These are phyloP conservation scores for Hanseniaspora osmophila DNA, from an alignment of 805 yeast species.

Conservation along the genomic window DNA sequence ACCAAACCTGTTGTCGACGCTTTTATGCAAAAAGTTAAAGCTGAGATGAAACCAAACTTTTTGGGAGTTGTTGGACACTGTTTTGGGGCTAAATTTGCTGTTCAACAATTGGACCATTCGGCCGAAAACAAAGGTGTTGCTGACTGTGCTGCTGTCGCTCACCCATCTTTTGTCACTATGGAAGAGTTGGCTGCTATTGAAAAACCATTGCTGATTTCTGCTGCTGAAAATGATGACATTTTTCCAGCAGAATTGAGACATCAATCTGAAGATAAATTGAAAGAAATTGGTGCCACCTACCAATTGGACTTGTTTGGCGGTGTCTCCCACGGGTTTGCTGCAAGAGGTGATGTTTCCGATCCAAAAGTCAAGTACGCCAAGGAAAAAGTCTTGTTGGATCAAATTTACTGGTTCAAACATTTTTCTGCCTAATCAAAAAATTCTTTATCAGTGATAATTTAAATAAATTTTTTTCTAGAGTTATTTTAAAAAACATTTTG, in stretches of 20 bases:
- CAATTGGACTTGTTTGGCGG: slow-evolving; percentile 50
- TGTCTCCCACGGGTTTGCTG: slow-evolving; percentile 65
- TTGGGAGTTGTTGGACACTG: slow-evolving; percentile 65
- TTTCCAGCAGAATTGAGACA: slow-evolving; percentile 54
- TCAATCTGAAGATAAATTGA: slow-evolving; percentile 44
- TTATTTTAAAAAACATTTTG: background rate
- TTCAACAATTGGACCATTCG: slow-evolving; percentile 29
- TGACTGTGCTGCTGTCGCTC: slow-evolving; percentile 63
- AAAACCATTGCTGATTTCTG: slow-evolving; percentile 53
- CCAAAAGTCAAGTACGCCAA: slow-evolving; percentile 48
- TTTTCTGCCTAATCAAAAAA: background rate
- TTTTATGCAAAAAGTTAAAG: slow-evolving; percentile 32
- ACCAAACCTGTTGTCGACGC: slow-evolving; percentile 35
- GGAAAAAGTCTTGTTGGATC: slow-evolving; percentile 42
- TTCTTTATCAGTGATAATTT: too few species aligned
- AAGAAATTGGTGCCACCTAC: slow-evolving; percentile 39
- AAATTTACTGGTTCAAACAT: slow-evolving; percentile 18
- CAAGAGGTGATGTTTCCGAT: slow-evolving; percentile 52
- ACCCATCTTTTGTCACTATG: slow-evolving; percentile 59
- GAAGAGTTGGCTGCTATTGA: slow-evolving; percentile 52
- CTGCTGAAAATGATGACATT: slow-evolving; percentile 55
- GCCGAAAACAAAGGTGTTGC: slow-evolving; percentile 23
- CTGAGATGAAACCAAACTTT: slow-evolving; percentile 31
- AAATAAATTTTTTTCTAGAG: too few species aligned
- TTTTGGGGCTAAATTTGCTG: slow-evolving; percentile 63